Evolutionary conservation across 1,284 basidiomycete species (phyloP).

Genomic region (Cryptococcus jaspeensis): DNA sequence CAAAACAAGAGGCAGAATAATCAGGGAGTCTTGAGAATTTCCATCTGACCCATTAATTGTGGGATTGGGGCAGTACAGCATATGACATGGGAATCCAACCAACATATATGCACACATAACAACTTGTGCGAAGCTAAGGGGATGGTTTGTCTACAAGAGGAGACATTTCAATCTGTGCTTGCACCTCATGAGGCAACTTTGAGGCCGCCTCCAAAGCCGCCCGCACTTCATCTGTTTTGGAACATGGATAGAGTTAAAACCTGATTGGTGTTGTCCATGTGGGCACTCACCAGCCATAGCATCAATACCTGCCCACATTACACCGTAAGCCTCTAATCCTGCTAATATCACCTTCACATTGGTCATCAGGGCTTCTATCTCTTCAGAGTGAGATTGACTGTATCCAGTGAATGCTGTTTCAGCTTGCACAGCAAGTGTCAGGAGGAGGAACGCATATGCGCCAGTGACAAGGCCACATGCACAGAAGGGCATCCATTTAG

Average conservation of each 20-base stretch:
- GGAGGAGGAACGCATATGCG: conserved; percentile 49
- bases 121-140: too few relatives aligned
- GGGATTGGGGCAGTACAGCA: too few relatives aligned
- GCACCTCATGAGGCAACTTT: too few relatives aligned
- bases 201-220: neutral
- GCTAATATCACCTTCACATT: conserved; percentile 52
- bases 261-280: neutral
- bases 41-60: too few relatives aligned
- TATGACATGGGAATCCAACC: too few relatives aligned
- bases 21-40: too few relatives aligned
- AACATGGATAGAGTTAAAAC: too few relatives aligned
- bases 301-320: conserved; percentile 53
- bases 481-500: conserved; percentile 52
- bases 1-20: too few relatives aligned
- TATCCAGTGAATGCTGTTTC: conserved; percentile 34
- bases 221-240: neutral
- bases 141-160: too few relatives aligned
- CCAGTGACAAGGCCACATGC: conserved; percentile 51
- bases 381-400: conserved; percentile 31
- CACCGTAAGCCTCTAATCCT: conserved; percentile 51
- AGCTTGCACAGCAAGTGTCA: conserved; percentile 50
- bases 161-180: too few relatives aligned
- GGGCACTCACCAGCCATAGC: conserved; percentile 48
- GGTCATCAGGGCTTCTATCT: conserved; percentile 48
- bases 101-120: too few relatives aligned